Percentiles rank a stretch among this genome's conserved stretches.
Evolutionary conservation across 768 basidiomycete species (phyloP).

Genomic region (Auriscalpium orientale): DNA sequence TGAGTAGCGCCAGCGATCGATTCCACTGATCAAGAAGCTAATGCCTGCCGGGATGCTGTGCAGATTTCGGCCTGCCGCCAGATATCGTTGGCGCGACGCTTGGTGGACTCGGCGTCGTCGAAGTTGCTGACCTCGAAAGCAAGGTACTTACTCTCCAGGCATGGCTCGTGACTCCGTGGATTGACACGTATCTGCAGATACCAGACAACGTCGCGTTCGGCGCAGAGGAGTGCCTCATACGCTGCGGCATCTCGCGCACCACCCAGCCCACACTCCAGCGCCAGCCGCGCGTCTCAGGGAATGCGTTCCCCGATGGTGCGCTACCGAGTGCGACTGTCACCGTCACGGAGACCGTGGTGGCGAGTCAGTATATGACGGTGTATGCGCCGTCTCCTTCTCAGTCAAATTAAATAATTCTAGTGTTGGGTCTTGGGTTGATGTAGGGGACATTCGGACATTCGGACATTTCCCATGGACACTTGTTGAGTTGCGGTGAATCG

Average conservation of each 20-base stretch:
- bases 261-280: conserved; percentile 21
- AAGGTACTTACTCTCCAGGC: not conserved
- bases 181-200: conserved; percentile 12
- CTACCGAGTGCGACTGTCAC: not conserved
- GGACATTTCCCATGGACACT: too few relatives aligned
- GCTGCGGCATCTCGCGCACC: conserved; percentile 12
- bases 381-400: too few relatives aligned
- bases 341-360: too few relatives aligned
- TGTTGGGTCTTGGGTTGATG: too few relatives aligned
- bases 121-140: conserved; percentile 18
- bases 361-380: too few relatives aligned
- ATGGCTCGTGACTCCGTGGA: not conserved
- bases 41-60: not conserved
- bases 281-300: conserved; percentile 20
- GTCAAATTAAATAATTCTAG: too few relatives aligned
- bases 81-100: conserved; percentile 22
- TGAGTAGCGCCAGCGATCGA: conserved; percentile 9
- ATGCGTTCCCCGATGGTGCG: conserved; percentile 15
- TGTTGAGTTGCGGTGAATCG: too few relatives aligned
- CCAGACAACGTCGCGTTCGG: conserved; percentile 26
- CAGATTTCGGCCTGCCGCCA: conserved; percentile 23
- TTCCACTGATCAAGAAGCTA: not conserved
- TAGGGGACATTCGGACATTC: too few relatives aligned
- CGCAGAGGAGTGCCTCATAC: conserved; percentile 10
- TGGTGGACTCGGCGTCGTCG: conserved; percentile 22